These are phyloP conservation scores for Zygosaccharomyces siamensis DNA, from an alignment of 805 yeast genomes.

Conservation along the genomic window DNA sequence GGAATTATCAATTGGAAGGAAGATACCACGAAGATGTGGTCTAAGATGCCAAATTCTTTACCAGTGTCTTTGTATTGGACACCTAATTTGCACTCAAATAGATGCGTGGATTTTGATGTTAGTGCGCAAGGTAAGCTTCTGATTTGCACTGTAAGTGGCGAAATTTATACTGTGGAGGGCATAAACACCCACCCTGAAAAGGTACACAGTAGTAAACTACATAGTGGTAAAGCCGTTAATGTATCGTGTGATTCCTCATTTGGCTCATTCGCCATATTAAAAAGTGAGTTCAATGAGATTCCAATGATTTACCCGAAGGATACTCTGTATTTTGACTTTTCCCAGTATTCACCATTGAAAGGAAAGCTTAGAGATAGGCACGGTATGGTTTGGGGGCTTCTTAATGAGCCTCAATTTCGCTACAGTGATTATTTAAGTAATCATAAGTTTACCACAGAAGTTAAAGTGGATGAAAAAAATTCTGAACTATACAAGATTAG, in stretches of 20 bases:
- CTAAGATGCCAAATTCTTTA: slow-evolving; percentile 39
- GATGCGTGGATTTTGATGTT: slow-evolving; percentile 54
- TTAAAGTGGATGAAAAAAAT: slow-evolving; percentile 10
- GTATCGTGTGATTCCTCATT: slow-evolving; percentile 66
- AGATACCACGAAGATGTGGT: slow-evolving; percentile 27
- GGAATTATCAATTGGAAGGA: slow-evolving; percentile 31
- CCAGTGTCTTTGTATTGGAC: slow-evolving; percentile 55
- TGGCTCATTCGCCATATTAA: slow-evolving; percentile 60
- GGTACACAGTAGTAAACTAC: slow-evolving; percentile 34
- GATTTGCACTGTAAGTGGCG: slow-evolving; percentile 64
- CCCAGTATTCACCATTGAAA: slow-evolving; percentile 47
- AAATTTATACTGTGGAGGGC: slow-evolving; percentile 43
- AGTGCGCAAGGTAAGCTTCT: slow-evolving; percentile 65
- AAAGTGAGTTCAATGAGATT: slow-evolving; percentile 56
- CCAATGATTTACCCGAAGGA: slow-evolving; percentile 50
- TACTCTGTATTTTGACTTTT: slow-evolving; percentile 48
- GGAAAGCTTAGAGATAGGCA: not conserved
- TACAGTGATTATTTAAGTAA: slow-evolving; percentile 5
- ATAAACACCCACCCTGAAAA: slow-evolving; percentile 16
- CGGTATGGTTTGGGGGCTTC: slow-evolving; percentile 1
- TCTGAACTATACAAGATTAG: not conserved
- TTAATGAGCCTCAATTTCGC: slow-evolving; percentile 3
- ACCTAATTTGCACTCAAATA: slow-evolving; percentile 49
- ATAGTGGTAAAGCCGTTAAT: slow-evolving; percentile 35
- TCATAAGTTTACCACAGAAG: slow-evolving; percentile 3